Evolutionary conservation across 2,329 filamentous ascomycete genomes (phyloP).

Genomic region (Diplodia scrobiculata): DNA sequence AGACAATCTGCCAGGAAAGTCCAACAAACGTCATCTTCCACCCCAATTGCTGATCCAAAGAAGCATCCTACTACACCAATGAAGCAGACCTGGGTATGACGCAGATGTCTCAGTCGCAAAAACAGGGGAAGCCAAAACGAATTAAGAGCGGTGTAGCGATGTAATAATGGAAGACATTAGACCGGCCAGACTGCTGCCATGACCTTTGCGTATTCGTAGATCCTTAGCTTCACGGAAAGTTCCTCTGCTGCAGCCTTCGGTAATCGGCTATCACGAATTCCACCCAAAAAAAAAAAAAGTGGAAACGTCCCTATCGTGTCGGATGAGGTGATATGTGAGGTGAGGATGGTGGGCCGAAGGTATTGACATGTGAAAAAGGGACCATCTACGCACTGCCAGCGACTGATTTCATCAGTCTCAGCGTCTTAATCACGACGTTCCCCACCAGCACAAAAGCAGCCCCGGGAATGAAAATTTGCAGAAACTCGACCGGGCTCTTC

Average conservation of each 20-base stretch:
- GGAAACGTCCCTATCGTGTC: neutral
- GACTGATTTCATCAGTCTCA: constrained; percentile 4
- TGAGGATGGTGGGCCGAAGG: constrained; percentile 3
- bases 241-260: neutral
- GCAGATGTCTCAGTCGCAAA: constrained; percentile 18
- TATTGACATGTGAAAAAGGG: constrained; percentile 13
- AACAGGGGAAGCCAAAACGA: neutral
- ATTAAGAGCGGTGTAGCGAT: neutral
- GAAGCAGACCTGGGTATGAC: constrained; percentile 21
- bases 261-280: neutral
- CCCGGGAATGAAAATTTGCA: constrained; percentile 47
- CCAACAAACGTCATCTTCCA: neutral
- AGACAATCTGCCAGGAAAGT: neutral
- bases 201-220: neutral
- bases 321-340: constrained; percentile 6
- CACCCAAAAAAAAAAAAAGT: neutral
- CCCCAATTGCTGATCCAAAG: constrained; percentile 16
- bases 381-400: constrained; percentile 11
- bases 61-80: constrained; percentile 9
- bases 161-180: neutral
- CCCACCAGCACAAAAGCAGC: constrained; percentile 8
- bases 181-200: neutral
- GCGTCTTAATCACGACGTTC: constrained; percentile 19
- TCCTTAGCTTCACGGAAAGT: neutral
- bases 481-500: constrained; percentile 45